Percentiles rank a stretch among this genome's conserved stretches.
phyloP scores from a whole-genome alignment of 2,329 filamentous ascomycete genomes.

The Xylariaceae sp. region DNA sequence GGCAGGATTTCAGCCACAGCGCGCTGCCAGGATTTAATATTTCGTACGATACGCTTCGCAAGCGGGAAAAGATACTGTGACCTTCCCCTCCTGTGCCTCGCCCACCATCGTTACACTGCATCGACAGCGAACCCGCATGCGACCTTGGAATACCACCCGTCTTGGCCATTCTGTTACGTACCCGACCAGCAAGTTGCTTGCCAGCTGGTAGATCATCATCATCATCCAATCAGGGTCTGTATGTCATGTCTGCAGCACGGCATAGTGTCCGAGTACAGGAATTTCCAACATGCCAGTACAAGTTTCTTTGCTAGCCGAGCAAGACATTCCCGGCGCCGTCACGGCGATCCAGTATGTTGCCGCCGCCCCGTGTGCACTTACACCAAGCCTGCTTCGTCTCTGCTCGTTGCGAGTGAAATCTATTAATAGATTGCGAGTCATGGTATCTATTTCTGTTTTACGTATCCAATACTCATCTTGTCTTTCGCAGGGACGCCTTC shows the following conservation, averaged over 20 bases:
- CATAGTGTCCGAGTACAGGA: background rate
- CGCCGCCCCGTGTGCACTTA: background rate
- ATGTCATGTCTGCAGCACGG: background rate
- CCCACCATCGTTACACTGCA: constrained; percentile 11
- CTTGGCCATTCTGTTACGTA: constrained; percentile 1
- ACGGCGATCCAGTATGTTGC: constrained; percentile 31
- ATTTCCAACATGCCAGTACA: constrained; percentile 25
- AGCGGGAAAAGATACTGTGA: background rate
- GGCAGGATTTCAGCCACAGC: background rate
- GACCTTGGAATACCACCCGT: constrained; percentile 5
- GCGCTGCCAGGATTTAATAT: background rate
- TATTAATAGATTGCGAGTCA: background rate
- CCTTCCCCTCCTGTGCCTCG: background rate
- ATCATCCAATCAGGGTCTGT: background rate
- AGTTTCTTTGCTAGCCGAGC: constrained; percentile 28
- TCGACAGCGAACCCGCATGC: constrained; percentile 1
- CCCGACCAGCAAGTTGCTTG: background rate
- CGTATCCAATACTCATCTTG: background rate
- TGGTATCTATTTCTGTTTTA: background rate
- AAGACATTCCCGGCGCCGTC: constrained; percentile 31
- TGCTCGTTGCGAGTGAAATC: too few relatives aligned
- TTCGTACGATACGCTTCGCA: background rate
- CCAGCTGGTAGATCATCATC: background rate
- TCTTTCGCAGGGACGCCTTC: constrained; percentile 29
- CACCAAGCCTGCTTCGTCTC: background rate